These are phyloP conservation scores for Didymella exigua DNA, from an alignment of 2,329 filamentous ascomycete genomes.

Conservation along the genomic window DNA sequence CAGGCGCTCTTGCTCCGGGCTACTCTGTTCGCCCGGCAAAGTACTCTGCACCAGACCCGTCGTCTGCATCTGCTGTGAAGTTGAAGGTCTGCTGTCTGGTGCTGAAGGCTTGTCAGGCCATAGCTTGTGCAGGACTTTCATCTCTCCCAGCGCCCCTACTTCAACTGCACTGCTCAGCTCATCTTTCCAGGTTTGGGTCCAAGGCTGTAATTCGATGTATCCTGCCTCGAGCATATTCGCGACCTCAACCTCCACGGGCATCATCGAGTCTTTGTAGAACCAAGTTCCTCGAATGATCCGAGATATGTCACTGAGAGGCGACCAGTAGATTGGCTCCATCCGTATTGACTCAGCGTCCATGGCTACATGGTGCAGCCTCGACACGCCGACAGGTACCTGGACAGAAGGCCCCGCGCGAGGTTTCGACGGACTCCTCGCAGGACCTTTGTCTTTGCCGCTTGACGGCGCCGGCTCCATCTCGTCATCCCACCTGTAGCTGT, in stretches of 20 bases:
- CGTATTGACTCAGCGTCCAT: constrained; percentile 66
- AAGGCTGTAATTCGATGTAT: constrained; percentile 82
- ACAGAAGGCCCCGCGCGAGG: constrained; percentile 47
- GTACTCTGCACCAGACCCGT: constrained; percentile 40
- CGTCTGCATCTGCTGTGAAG: constrained; percentile 41
- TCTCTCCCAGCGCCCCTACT: constrained; percentile 85
- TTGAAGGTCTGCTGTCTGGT: constrained; percentile 52
- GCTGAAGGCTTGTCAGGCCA: constrained; percentile 74
- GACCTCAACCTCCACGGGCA: constrained; percentile 81
- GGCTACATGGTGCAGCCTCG: constrained; percentile 86
- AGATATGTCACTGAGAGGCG: constrained; percentile 85
- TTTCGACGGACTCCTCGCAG: constrained; percentile 27
- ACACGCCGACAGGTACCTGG: constrained; percentile 83
- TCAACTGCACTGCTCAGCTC: constrained; percentile 89
- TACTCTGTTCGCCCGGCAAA: constrained; percentile 45
- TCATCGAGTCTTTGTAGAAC: constrained; percentile 97
- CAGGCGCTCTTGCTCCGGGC: constrained; percentile 51
- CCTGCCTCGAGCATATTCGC: constrained; percentile 94
- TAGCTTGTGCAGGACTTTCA: constrained; percentile 83
- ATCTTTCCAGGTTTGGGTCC: constrained; percentile 91
- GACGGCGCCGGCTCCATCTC: constrained; percentile 44
- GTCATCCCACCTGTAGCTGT: constrained; percentile 58
- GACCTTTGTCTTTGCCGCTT: constrained; percentile 38
- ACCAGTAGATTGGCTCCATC: constrained; percentile 99
- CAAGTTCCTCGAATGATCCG: constrained; percentile 85